Conservation (phyloP, 352 stramenopile species). For the Thalassiosira livingstoniorum region DNA sequence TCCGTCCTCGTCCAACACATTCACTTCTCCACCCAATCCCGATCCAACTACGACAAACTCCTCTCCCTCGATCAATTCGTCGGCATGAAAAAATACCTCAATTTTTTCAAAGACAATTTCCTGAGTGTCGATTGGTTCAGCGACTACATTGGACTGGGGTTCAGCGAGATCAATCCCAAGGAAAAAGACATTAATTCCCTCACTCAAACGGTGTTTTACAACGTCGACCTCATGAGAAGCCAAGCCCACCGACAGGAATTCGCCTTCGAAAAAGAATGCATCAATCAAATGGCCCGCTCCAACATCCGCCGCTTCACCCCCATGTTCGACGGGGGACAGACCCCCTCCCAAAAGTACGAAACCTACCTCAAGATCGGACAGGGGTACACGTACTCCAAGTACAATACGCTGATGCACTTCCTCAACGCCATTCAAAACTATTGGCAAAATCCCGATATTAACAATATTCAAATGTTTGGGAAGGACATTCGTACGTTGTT, state of each 20-base stretch:
- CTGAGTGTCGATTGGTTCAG: conserved; percentile 66
- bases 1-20: conserved; percentile 60
- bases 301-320: conserved; percentile 53
- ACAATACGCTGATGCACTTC: conserved; percentile 78
- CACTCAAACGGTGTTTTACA: conserved; percentile 76
- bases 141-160: conserved; percentile 67
- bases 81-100: conserved; percentile 58
- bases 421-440: conserved; percentile 65
- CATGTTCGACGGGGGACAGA: conserved; percentile 55
- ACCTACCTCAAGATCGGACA: conserved; percentile 58
- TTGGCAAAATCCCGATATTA: conserved; percentile 72
- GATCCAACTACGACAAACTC: conserved; percentile 73
- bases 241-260: conserved; percentile 64
- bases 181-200: conserved; percentile 75
- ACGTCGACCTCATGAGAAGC: conserved; percentile 62
- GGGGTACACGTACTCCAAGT: conserved; percentile 71
- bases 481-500: conserved; percentile 69
- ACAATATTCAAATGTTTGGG: conserved; percentile 71
- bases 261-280: conserved; percentile 75
- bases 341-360: conserved; percentile 54
- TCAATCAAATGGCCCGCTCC: conserved; percentile 73
- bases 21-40: conserved; percentile 67
- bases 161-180: conserved; percentile 70
- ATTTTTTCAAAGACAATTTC: conserved; percentile 63
- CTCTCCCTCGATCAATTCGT: conserved; percentile 60